Conservation (phyloP, 2,329 filamentous ascomycete genomes). For the Emydomyces testavorans region DNA sequence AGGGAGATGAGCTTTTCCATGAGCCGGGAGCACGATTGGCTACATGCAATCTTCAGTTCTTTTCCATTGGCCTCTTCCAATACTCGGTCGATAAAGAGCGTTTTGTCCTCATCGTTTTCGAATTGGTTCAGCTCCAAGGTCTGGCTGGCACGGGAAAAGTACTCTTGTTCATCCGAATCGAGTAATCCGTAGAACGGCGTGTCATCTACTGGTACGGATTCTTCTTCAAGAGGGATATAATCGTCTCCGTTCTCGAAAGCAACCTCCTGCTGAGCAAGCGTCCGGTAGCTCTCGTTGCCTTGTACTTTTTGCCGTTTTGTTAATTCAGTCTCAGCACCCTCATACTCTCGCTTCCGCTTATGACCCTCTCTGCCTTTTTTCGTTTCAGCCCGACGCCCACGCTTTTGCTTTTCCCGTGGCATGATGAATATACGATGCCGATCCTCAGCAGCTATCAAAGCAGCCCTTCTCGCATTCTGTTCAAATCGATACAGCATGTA, state of each 20-base stretch:
- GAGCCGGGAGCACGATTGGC: conserved; percentile 84
- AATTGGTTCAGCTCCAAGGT: conserved; percentile 86
- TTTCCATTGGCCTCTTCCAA: conserved; percentile 80
- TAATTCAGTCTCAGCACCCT: conserved; percentile 27
- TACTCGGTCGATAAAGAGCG: conserved; percentile 65
- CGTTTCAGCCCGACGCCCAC: conserved; percentile 36
- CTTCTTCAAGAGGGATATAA: conserved; percentile 29
- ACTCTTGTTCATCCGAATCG: conserved; percentile 85
- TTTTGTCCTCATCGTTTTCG: conserved; percentile 58
- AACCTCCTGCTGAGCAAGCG: conserved; percentile 19
- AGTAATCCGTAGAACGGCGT: conserved; percentile 86
- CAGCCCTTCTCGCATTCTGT: not conserved
- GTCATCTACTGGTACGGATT: conserved; percentile 33
- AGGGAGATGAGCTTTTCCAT: conserved; percentile 84
- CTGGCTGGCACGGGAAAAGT: conserved; percentile 82
- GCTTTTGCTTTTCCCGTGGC: conserved; percentile 39
- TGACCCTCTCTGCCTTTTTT: conserved; percentile 22
- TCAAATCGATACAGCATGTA: no score
- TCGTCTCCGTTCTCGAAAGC: conserved; percentile 21
- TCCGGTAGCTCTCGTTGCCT: conserved; percentile 13
- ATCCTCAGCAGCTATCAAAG: not conserved
- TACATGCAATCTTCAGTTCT: conserved; percentile 90
- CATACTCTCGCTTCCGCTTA: conserved; percentile 28
- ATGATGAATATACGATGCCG: conserved; percentile 19
- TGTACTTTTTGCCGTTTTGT: conserved; percentile 31